phyloP scores from a whole-genome alignment of 192 early-diverging fungal species.

The Coemansia sp. region DNA sequence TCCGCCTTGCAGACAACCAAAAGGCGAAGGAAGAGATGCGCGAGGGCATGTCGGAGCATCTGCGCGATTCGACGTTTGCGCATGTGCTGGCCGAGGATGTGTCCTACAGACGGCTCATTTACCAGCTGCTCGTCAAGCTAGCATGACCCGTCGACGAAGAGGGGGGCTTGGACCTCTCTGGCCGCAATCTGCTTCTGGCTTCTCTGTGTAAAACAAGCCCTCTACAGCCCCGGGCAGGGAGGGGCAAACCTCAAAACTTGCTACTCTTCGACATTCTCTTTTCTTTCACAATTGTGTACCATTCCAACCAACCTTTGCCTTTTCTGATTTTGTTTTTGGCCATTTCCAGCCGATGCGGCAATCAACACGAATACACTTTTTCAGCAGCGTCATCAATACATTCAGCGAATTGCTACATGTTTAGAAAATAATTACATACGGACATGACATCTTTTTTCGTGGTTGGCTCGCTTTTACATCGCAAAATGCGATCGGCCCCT shows the following conservation, averaged over 20 bases:
- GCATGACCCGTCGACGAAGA: slow-evolving; percentile 7
- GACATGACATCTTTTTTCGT: too few relatives aligned
- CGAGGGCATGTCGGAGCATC: slow-evolving; percentile 82
- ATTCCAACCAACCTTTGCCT: slow-evolving; percentile 8
- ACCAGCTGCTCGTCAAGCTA: slow-evolving; percentile 55
- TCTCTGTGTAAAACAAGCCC: slow-evolving; percentile 8
- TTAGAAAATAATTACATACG: too few relatives aligned
- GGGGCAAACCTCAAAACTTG: not conserved
- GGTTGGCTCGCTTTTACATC: too few relatives aligned
- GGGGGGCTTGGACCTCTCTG: not conserved
- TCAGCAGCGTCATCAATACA: too few relatives aligned
- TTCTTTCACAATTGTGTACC: slow-evolving; percentile 13
- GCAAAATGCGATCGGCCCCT: too few relatives aligned
- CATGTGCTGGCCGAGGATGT: slow-evolving; percentile 83
- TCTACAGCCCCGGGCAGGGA: not conserved
- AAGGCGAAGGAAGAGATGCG: slow-evolving; percentile 86
- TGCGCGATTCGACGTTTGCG: slow-evolving; percentile 84
- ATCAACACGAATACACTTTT: too few relatives aligned
- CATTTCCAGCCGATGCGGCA: too few relatives aligned
- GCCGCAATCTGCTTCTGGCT: not conserved
- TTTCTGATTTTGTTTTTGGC: not conserved
- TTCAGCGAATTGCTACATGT: too few relatives aligned
- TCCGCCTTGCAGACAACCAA: slow-evolving; percentile 89
- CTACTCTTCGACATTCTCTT: not conserved
- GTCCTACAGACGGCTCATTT: slow-evolving; percentile 79